Percentiles rank a stretch among this genome's conserved stretches.
These are phyloP conservation scores for Rhizopogon sp. DNA, from an alignment of 768 basidiomycete species.

Conservation along the genomic window DNA sequence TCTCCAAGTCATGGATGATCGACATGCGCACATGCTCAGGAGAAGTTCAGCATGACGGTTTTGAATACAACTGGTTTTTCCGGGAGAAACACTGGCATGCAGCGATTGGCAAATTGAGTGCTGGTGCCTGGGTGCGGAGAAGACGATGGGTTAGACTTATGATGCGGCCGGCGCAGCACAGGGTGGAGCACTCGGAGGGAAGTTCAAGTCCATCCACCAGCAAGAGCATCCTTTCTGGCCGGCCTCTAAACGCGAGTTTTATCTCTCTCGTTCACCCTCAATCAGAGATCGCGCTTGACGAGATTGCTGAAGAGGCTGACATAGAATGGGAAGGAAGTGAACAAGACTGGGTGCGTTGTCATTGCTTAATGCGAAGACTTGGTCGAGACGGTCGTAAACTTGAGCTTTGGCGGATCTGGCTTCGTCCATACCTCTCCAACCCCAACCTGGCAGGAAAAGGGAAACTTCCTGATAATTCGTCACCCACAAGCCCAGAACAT, in stretches of 20 bases:
- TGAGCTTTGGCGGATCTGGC: slow-evolving; percentile 74
- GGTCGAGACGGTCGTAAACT: slow-evolving; percentile 69
- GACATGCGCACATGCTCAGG: slow-evolving; percentile 79
- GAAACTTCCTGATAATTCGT: slow-evolving; percentile 40
- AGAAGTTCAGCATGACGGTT: slow-evolving; percentile 77
- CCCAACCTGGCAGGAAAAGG: slow-evolving; percentile 29
- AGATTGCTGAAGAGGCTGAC: slow-evolving; percentile 18
- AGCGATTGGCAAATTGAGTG: slow-evolving; percentile 50
- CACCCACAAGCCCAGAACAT: slow-evolving; percentile 6
- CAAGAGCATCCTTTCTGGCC: slow-evolving; percentile 2
- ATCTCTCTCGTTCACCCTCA: slow-evolving; percentile 26
- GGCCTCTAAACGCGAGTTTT: slow-evolving; percentile 17
- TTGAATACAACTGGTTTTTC: slow-evolving; percentile 83
- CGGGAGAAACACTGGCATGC: slow-evolving; percentile 63
- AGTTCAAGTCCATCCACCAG: slow-evolving; percentile 9
- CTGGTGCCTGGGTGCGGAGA: slow-evolving; percentile 72
- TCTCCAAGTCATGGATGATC: slow-evolving; percentile 79
- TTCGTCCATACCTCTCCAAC: slow-evolving; percentile 33
- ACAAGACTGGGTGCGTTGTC: slow-evolving; percentile 59
- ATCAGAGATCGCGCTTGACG: slow-evolving; percentile 13
- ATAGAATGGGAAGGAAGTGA: slow-evolving; percentile 55
- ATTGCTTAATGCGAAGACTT: slow-evolving; percentile 43
- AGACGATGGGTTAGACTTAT: slow-evolving; percentile 83
- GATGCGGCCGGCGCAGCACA: slow-evolving; percentile 54
- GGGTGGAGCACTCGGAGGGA: slow-evolving; percentile 2